Conservation (phyloP, 352 stramenopile species). For the Pythium folliculosum region DNA sequence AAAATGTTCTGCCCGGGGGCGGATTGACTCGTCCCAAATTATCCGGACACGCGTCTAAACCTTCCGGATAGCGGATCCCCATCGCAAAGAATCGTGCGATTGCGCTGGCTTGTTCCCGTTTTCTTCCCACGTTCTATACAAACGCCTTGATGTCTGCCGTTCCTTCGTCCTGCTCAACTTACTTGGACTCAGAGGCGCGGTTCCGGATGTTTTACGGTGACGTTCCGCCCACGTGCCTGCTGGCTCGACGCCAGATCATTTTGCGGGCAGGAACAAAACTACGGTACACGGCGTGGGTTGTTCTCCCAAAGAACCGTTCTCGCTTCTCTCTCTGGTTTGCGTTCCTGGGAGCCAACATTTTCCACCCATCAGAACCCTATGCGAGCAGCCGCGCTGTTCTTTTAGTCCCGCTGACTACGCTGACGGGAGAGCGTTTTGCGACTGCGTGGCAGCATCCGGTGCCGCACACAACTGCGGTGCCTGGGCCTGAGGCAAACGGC, state of each 20-base stretch:
- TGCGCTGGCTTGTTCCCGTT: constrained; percentile 27
- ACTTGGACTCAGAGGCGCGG: neutral
- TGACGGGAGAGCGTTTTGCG: neutral
- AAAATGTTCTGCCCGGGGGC: neutral
- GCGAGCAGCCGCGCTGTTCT: neutral
- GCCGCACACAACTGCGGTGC: too few species aligned
- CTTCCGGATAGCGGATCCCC: constrained; percentile 1
- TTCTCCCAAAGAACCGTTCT: constrained; percentile 7
- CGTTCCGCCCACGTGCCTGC: constrained; percentile 27
- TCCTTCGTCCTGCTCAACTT: neutral
- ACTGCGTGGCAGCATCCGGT: neutral
- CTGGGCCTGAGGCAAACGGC: too few species aligned
- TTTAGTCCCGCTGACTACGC: neutral
- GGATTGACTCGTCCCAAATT: constrained; percentile 10
- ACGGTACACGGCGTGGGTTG: neutral
- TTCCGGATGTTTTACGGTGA: constrained; percentile 31
- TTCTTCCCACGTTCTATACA: constrained; percentile 10
- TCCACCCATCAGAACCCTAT: constrained; percentile 12
- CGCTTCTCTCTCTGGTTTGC: constrained; percentile 16
- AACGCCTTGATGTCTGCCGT: constrained; percentile 6
- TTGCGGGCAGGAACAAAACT: constrained; percentile 22
- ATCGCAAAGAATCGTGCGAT: constrained; percentile 14
- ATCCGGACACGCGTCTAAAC: constrained; percentile 14
- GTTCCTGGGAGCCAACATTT: neutral
- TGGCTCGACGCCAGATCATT: constrained; percentile 14